A percentile compares a stretch with the other conserved stretches of the same genome.
These are phyloP conservation scores for Hypoxylon fuscum DNA, from an alignment of 495 filamentous ascomycete species.

Conservation along the genomic window DNA sequence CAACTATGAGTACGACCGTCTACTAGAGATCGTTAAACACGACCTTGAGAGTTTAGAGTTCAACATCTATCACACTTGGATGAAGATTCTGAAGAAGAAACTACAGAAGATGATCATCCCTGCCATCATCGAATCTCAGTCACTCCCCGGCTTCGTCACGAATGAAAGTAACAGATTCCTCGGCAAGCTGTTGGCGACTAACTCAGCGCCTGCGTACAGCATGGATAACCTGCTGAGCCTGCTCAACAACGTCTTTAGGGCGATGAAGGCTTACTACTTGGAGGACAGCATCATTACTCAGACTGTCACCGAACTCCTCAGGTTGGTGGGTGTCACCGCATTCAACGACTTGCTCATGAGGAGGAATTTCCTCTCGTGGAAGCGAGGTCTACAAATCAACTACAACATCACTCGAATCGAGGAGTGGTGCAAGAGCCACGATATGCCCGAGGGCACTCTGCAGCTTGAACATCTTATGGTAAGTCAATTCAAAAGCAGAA, in stretches of 20 bases:
- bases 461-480: constrained; percentile 99
- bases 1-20: constrained; percentile 97
- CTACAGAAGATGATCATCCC: constrained; percentile 99
- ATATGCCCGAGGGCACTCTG: constrained; percentile 98
- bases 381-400: constrained; percentile 98
- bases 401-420: constrained; percentile 99
- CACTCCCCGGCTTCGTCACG: constrained; percentile 96
- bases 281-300: constrained; percentile 96
- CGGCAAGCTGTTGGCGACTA: constrained; percentile 90
- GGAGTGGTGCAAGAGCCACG: constrained; percentile 99
- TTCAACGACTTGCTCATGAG: constrained; percentile 99
- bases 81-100: constrained; percentile 99
- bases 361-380: constrained; percentile 98
- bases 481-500: constrained; percentile 38
- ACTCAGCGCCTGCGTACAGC: constrained; percentile 89
- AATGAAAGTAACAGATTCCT: constrained; percentile 98
- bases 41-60: constrained; percentile 98
- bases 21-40: constrained; percentile 98
- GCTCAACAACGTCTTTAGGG: constrained; percentile 96
- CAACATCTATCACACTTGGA: constrained; percentile 99
- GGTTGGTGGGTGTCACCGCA: constrained; percentile 94
- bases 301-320: constrained; percentile 91
- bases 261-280: constrained; percentile 97
- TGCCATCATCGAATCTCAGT: constrained; percentile 98
- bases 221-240: constrained; percentile 99